Evolutionary conservation across 352 stramenopile genomes (phyloP).

Genomic region (Achlya hypogyna): DNA sequence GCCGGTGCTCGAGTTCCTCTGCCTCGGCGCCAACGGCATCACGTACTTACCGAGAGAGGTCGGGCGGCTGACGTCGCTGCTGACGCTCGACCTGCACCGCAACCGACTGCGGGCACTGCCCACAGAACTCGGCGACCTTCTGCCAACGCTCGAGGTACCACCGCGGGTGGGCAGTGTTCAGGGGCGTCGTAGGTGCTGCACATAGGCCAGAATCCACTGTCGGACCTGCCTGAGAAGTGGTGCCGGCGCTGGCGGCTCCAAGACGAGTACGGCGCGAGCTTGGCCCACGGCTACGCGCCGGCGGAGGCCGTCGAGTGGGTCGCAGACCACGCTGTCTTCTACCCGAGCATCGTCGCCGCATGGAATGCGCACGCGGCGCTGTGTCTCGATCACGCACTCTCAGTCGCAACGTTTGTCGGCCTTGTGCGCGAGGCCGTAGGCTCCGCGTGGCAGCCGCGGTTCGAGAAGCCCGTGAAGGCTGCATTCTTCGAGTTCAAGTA

Average conservation of each 20-base stretch:
- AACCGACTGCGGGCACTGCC: slow-evolving; percentile 48
- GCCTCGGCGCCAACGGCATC: slow-evolving; percentile 41
- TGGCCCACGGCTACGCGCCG: slow-evolving; percentile 42
- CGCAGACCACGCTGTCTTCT: slow-evolving; percentile 34
- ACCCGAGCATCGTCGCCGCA: slow-evolving; percentile 38
- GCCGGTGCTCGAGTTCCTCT: slow-evolving; percentile 40
- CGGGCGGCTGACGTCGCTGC: slow-evolving; percentile 26
- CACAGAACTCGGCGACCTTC: slow-evolving; percentile 38
- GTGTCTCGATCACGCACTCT: slow-evolving; percentile 28
- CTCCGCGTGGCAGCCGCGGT: slow-evolving; percentile 38
- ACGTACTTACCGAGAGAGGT: slow-evolving; percentile 38
- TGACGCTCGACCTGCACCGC: slow-evolving; percentile 54
- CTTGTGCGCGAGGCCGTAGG: slow-evolving; percentile 29
- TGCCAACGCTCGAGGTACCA: slow-evolving; percentile 40
- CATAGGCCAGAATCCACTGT: slow-evolving; percentile 47
- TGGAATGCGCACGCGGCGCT: slow-evolving; percentile 38
- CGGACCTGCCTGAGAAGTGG: slow-evolving; percentile 48
- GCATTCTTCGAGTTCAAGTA: slow-evolving; percentile 74
- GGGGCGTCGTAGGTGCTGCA: slow-evolving; percentile 24
- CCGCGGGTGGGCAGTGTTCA: not conserved
- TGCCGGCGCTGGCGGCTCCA: slow-evolving; percentile 44
- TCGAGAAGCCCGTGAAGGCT: slow-evolving; percentile 40
- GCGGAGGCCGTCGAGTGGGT: slow-evolving; percentile 45
- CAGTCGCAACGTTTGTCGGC: slow-evolving; percentile 36
- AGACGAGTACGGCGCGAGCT: slow-evolving; percentile 42